A percentile compares a stretch with the other conserved stretches of the same genome.
Evolutionary conservation across 352 stramenopile species (phyloP).

Genomic region (Pythium aquatile): DNA sequence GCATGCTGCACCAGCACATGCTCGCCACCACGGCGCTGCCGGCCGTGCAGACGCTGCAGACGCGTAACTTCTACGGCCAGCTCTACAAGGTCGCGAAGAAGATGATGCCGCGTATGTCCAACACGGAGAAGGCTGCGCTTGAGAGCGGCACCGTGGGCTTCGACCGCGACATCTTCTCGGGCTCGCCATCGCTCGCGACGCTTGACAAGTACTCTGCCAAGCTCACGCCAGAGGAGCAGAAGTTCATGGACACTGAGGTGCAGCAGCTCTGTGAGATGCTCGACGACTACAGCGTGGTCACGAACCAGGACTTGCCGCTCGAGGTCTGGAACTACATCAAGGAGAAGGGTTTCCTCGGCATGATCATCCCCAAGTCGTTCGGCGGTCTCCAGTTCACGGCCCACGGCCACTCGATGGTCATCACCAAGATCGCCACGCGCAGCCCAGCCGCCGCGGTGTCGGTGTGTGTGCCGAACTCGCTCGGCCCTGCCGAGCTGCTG

Average conservation of each 20-base stretch:
- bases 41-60: constrained; percentile 56
- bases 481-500: constrained; percentile 95
- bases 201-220: constrained; percentile 95
- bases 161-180: constrained; percentile 97
- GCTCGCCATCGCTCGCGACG: constrained; percentile 88
- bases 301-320: constrained; percentile 89
- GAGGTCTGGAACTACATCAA: constrained; percentile 97
- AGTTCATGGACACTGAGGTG: constrained; percentile 96
- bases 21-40: constrained; percentile 34
- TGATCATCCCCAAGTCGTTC: constrained; percentile 99
- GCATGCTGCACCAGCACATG: constrained; percentile 15
- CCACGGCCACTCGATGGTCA: constrained; percentile 90
- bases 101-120: constrained; percentile 95
- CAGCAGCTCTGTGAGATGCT: constrained; percentile 94
- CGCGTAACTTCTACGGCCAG: constrained; percentile 84
- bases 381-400: constrained; percentile 88
- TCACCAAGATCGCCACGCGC: constrained; percentile 93
- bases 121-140: constrained; percentile 95
- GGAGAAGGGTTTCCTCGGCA: constrained; percentile 95
- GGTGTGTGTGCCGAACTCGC: constrained; percentile 97
- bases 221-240: constrained; percentile 91
- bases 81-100: constrained; percentile 93
- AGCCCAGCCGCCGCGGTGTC: constrained; percentile 90
- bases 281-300: constrained; percentile 94
- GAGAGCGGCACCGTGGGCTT: constrained; percentile 96